Base-by-base conservation (phyloP, 176 grass and related monocot species). In the Metroxylon sagu region DNA sequence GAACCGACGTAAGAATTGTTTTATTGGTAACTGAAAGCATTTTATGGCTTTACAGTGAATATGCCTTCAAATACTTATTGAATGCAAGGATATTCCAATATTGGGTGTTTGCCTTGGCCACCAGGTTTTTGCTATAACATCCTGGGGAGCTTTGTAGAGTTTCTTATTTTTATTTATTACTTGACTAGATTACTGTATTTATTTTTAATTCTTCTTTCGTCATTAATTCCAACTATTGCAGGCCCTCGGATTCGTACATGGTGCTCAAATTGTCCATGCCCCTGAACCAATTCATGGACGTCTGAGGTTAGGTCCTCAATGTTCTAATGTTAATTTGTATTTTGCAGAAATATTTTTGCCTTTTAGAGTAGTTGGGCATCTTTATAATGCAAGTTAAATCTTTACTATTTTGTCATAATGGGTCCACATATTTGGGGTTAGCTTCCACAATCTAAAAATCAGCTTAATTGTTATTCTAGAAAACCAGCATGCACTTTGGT, bases 41-140 rank as follows among this genome's bases (percentile, higher is more conserved):
- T 23, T 50, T 2, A 14, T 73, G 57, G 6, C 26, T 19, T 19
- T 64, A 58, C 61, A 96, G 86, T n/a, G 91, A 21, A 65, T 96
- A 63, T 87, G 91, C 50, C 64, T 90, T 57, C 77, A 56, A 16
- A 80, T 96, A 87, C 78, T 96, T 59, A 54, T 29, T 16, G 86
- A 90, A 18, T 96, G 91, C 52, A 75, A 66, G 60, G 86, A 96
- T 72, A 59, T 96, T 55, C 91, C 91, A 60, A 90, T 96, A 61
- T 72, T 96, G 1, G 91, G 91, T 82, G 91, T 96, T 50, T 96
- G 91, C 84, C 91, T 96, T 71, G 91, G 91, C 43, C 86, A 96
- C 62, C 91, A 96, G 91, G 91, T 90, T 23, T 23, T 23, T 23
- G 21, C 21, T 23, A 23, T 23, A 23, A 23, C 21, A 23, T 23